Base-by-base conservation (phyloP, 345 rosid genomes). In the Brassica rapa region DNA sequence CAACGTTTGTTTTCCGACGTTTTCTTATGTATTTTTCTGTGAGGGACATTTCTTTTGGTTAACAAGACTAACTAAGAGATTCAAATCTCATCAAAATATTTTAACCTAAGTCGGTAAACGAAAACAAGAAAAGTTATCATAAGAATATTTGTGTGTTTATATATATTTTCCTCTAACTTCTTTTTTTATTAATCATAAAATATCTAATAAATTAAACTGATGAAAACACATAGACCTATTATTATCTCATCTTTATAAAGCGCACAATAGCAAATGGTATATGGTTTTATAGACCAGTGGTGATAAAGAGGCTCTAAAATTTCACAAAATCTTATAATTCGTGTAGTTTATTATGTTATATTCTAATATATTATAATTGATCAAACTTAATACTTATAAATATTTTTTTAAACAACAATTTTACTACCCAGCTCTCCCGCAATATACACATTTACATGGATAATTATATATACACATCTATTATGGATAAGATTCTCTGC, bases 1-100 rank as follows among this genome's bases (percentile, higher is more conserved):
- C n/a, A 32, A 74, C 23, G 27, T 61, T 14, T 64, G 72, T 71
- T 64, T 56, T 56, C 81, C 66, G 30, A 39, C 60, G 43, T 60
- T 51, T 66, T 68, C 35, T 8, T 51, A 16, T 68, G 66, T 8
- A 16, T 73, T 59, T 37, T 73, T 73, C 1, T 61, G 78, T 8
- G 57, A 67, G 43, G 72, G 51, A 1, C 37, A 64, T 39, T 41
- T 79, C 64, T 67, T 73, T 67, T 62, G 70, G 63, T 35, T 80
- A 69, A 74, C 74, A 74, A 74, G 62, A 56, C 76, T 70, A 61
- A 69, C 75, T 32, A 66, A 30, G 10, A 60, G 6, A 57, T 8
- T 5, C 56, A 3, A 55, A 41, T 15, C 4, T 55, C 33, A 53
- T 53, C 11, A 53, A 8, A 56, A 7, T 56, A 56, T 56, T 56